Evolutionary conservation across 345 rosid species (phyloP).

Genomic region (Populus pruinosa): DNA sequence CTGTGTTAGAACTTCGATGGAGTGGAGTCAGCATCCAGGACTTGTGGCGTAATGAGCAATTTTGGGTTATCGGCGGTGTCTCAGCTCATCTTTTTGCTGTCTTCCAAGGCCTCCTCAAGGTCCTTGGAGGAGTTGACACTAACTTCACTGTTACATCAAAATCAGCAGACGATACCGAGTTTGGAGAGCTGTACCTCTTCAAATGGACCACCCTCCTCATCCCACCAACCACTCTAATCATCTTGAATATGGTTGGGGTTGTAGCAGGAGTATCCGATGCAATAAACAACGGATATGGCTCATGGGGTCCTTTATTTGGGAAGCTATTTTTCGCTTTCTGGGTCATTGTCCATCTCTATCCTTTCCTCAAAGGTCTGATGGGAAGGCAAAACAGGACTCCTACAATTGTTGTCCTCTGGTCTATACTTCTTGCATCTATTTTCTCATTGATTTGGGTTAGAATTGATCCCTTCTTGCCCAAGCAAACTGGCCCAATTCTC

Average conservation of each 20-base stretch:
- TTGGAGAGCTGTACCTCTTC: conserved; percentile 91
- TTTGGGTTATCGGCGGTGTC: conserved; percentile 97
- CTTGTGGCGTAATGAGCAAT: conserved; percentile 96
- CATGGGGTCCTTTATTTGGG: conserved; percentile 94
- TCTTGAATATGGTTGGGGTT: conserved; percentile 85
- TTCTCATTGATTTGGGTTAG: conserved; percentile 94
- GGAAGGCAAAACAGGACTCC: conserved; percentile 92
- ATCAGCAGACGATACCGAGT: conserved; percentile 68
- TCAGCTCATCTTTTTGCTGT: conserved; percentile 96
- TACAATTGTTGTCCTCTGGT: conserved; percentile 90
- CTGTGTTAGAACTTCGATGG: conserved; percentile 87
- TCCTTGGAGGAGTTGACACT: conserved; percentile 86
- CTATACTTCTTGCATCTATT: conserved; percentile 79
- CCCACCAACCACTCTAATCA: conserved; percentile 92
- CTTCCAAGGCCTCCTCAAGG: conserved; percentile 96
- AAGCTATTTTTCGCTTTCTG: conserved; percentile 88
- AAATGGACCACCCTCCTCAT: conserved; percentile 97
- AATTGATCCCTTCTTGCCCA: conserved; percentile 91
- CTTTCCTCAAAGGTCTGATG: conserved; percentile 95
- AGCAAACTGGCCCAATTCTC: conserved; percentile 78
- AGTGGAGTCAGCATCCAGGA: conserved; percentile 83
- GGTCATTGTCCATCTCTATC: conserved; percentile 95
- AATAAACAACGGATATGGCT: conserved; percentile 78
- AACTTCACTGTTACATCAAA: conserved; percentile 94
- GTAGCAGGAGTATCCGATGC: conserved; percentile 91